Percentiles rank a stretch among this genome's conserved stretches.
Conservation (phyloP, 169 alveolate genomes). For the Eimeria zaria region DNA sequence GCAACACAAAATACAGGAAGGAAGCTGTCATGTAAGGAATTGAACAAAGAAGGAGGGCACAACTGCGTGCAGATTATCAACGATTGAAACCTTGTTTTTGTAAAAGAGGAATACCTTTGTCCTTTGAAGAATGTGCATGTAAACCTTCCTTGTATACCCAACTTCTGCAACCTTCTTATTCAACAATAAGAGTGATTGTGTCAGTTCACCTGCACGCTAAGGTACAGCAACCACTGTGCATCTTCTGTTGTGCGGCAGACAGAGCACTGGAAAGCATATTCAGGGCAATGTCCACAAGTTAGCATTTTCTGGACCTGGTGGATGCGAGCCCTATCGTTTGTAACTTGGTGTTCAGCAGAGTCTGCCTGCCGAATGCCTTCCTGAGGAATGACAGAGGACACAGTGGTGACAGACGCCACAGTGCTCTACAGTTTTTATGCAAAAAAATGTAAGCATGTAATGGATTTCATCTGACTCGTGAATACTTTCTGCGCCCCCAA, state of each 20-base stretch:
- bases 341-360: slow-evolving; percentile 79
- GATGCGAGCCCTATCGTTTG: slow-evolving; percentile 77
- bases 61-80: not conserved
- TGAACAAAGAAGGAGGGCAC: not conserved
- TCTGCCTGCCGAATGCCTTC: slow-evolving; percentile 85
- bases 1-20: not conserved
- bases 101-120: slow-evolving; percentile 57
- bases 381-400: slow-evolving; percentile 15
- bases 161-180: slow-evolving; percentile 52
- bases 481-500: not conserved
- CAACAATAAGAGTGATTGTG: slow-evolving; percentile 23
- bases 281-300: not conserved
- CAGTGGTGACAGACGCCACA: no score
- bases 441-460: no score
- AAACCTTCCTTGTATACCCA: slow-evolving; percentile 63
- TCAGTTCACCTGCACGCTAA: slow-evolving; percentile 70
- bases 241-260: not conserved
- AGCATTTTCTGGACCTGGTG: slow-evolving; percentile 41
- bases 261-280: not conserved
- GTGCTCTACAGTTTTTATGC: no score
- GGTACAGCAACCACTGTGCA: not conserved
- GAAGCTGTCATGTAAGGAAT: not conserved
- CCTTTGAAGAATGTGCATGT: slow-evolving; percentile 81
- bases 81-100: not conserved
- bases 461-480: not conserved